Percentiles rank a stretch among this genome's conserved stretches.
Evolutionary conservation across 116 monocot species (phyloP).

Genomic region (Dioscorea cayenensis): DNA sequence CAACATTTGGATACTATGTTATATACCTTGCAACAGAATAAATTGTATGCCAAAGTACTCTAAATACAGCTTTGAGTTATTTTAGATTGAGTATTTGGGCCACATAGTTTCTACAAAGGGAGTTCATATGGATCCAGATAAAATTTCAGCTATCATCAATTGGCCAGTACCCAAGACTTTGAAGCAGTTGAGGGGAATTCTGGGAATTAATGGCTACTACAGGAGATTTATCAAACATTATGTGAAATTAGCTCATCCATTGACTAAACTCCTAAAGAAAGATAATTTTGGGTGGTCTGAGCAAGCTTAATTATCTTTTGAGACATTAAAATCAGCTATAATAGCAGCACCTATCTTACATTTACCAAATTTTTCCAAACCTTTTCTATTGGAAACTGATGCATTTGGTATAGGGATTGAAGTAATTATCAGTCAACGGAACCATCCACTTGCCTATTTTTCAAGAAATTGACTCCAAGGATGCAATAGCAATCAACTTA

Average conservation of each 20-base stretch:
- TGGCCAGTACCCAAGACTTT: background rate
- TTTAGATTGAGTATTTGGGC: no score
- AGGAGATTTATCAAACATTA: no score
- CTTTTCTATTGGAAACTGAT: background rate
- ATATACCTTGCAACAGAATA: no score
- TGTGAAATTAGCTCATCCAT: no score
- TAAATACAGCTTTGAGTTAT: no score
- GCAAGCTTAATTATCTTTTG: no score
- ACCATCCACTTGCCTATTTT: background rate
- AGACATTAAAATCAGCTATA: no score
- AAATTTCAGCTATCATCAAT: background rate
- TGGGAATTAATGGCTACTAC: background rate
- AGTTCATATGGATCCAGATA: background rate
- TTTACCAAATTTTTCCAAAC: background rate
- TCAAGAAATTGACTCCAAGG: background rate
- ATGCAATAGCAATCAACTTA: background rate
- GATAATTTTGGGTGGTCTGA: no score
- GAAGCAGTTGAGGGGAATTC: background rate
- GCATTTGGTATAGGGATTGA: slow-evolving; percentile 1
- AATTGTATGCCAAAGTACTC: no score
- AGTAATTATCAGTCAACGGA: background rate
- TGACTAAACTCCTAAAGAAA: no score
- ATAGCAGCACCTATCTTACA: background rate
- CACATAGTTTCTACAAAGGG: background rate
- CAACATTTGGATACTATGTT: no score